A percentile compares a stretch with the other conserved stretches of the same genome.
These are phyloP conservation scores for Candida buenavistaensis DNA, from an alignment of 1,139 yeast species.

Conservation along the genomic window DNA sequence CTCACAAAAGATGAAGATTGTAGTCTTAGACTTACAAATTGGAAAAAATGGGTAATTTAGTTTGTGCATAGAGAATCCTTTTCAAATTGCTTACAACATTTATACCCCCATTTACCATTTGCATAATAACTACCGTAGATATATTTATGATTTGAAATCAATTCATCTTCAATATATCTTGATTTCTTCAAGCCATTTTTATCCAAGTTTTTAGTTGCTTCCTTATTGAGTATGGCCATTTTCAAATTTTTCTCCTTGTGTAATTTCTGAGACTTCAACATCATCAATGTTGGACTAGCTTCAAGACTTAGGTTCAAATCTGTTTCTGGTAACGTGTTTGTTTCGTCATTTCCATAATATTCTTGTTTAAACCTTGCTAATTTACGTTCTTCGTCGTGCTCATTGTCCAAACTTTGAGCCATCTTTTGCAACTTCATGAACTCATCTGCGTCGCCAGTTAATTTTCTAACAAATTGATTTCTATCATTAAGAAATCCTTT, in stretches of 20 bases:
- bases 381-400: conserved; percentile 20
- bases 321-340: conserved; percentile 26
- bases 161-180: conserved; percentile 37
- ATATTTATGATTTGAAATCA: conserved; percentile 37
- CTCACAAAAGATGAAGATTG: conserved; percentile 12
- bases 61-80: conserved; percentile 28
- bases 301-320: conserved; percentile 48
- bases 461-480: conserved; percentile 53
- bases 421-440: conserved; percentile 49
- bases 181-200: conserved; percentile 18
- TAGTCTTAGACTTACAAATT: conserved; percentile 17
- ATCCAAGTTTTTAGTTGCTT: conserved; percentile 16
- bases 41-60: conserved; percentile 20
- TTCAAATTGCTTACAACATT: conserved; percentile 38
- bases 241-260: conserved; percentile 23
- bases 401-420: conserved; percentile 49
- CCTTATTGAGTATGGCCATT: conserved; percentile 20
- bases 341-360: conserved; percentile 7
- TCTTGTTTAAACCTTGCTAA: conserved; percentile 14
- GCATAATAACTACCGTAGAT: conserved; percentile 52
- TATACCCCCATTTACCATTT: conserved; percentile 51
- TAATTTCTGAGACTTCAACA: conserved; percentile 42
- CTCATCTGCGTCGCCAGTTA: conserved; percentile 52
- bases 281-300: conserved; percentile 61
- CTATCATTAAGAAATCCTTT: conserved; percentile 51